Evolutionary conservation across 2,329 filamentous ascomycete genomes (phyloP), one percentile per base, ranked within the genome.

Genomic region (Calonectria pteridis): DNA sequence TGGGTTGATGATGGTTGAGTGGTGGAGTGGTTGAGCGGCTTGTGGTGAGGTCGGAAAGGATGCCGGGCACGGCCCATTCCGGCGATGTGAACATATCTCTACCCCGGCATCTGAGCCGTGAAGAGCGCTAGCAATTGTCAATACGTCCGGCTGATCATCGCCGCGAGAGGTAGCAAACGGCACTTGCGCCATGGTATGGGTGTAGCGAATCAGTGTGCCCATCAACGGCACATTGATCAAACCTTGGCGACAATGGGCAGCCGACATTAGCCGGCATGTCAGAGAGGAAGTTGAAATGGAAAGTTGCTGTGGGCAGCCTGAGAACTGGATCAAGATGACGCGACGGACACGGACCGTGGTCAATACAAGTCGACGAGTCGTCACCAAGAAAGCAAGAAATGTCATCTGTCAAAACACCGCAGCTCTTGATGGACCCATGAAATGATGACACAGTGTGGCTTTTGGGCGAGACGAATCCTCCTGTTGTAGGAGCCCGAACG

Each of bases 1-100:
- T 79, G 73, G 75, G 68, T 75, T 75, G 74, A 72, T 68, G 72
- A n/a, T n/a, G n/a, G n/a, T n/a, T n/a, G n/a, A n/a, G n/a, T n/a
- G 67, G 67, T 73, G 71, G 71, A 75, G 72, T 68, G 74, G 68
- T 77, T 79, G 73, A 74, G 72, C 76, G 62, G 69, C 68, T 73
- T 63, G 62, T 68, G 59, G 66, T 71, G 72, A 66, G 62, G 76
- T 71, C 50, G 50, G 71, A 55, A 28, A 73, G 31, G 66, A 74
- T 71, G 66, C 66, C 71, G 67, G 70, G 43, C 70, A 62, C 55
- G 67, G 67, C 53, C 50, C 55, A 53, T 59, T 69, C 53, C 64
- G 58, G 53, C 67, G 70, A 67, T 59, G 59, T 69, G 67, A 50
- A 35, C 72, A 73, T 68, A 66, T 73, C 66, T 73, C 70, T 71